Evolutionary conservation across 495 filamentous ascomycete genomes (phyloP), one percentile per base, ranked within the genome.

Genomic region (Xylaria curta): DNA sequence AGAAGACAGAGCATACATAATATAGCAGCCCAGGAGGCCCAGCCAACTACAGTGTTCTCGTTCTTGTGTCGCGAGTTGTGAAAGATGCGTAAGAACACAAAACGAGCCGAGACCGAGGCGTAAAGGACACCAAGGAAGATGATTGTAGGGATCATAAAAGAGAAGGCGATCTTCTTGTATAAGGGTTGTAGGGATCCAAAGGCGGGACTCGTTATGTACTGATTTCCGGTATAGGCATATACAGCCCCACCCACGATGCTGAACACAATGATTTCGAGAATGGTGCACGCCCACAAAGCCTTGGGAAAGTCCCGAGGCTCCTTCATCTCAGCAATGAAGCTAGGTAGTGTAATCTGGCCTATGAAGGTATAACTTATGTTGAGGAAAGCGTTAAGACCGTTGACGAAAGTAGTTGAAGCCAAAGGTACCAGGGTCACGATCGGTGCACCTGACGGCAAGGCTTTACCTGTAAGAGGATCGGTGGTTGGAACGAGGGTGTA

Each of bases 281-380:
- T 93, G 44, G 94, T 96, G 68, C 95, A 93, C 24, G 90, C 92
- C 84, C 92, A 96, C 3, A 97, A 86, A 28, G 94, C 93, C 80
- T 97, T 97, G 77, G 93, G 94, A 79, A 97, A 97, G 73, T 97
- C 94, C 69, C 85, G 76, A 0, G 94, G 94, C 46, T 96, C 87
- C 77, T 89, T 90, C 94, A 97, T 97, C 78, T 97, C 94, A 5
- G 94, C 94, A 73, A 97, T 97, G 84, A 97, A 97, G 75, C 90
- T 93, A 3, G 94, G 94, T 31, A 97, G 85, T 0, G 94, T 97
- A 79, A 97, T 97, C 78, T 97, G 94, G 4, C 94, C 94, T 73
- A 97, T 96, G 81, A 97, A 96, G 8, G 94, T 97, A 80, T 96
- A 97, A 80, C 88, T 79, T 76, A 97, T 97, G 79, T 97, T 97